A percentile compares a stretch with the other conserved stretches of the same genome.
Evolutionary conservation across 2,329 filamentous ascomycete species (phyloP).

Genomic region (Berkeleyomyces basicola): DNA sequence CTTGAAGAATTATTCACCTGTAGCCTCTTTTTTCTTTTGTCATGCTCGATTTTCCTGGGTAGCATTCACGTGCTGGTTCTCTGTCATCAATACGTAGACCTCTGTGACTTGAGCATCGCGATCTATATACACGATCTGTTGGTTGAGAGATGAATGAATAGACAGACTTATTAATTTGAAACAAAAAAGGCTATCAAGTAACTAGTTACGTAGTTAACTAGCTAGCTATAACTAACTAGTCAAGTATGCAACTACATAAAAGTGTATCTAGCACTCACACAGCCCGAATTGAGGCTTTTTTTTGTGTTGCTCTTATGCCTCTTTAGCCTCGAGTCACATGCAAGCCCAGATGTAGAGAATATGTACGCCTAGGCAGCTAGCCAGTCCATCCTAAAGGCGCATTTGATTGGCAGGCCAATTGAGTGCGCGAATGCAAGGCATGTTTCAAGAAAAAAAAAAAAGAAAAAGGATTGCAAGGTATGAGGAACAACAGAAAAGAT

Average conservation of each 20-base stretch:
- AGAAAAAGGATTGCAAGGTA: neutral
- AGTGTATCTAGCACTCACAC: neutral
- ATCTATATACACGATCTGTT: too few relatives aligned
- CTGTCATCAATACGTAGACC: too few relatives aligned
- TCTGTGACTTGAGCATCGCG: too few relatives aligned
- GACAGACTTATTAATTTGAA: too few relatives aligned
- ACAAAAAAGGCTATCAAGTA: too few relatives aligned
- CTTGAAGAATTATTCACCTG: neutral
- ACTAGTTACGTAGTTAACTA: too few relatives aligned
- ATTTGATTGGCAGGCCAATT: neutral
- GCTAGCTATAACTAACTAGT: too few relatives aligned
- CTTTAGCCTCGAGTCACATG: neutral
- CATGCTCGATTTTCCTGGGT: neutral
- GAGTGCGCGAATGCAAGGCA: neutral
- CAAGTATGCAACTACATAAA: too few relatives aligned
- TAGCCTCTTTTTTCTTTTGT: neutral
- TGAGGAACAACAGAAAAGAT: neutral
- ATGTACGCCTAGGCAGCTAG: too few relatives aligned
- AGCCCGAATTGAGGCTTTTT: neutral
- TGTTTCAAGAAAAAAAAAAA: constrained; percentile 1
- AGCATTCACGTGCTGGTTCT: neutral
- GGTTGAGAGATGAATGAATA: too few relatives aligned
- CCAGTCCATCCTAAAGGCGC: too few relatives aligned
- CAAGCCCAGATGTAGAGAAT: neutral
- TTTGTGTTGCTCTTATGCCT: neutral